Base-by-base conservation (phyloP, 1,284 basidiomycete genomes). In the Golubevia pallescens region DNA sequence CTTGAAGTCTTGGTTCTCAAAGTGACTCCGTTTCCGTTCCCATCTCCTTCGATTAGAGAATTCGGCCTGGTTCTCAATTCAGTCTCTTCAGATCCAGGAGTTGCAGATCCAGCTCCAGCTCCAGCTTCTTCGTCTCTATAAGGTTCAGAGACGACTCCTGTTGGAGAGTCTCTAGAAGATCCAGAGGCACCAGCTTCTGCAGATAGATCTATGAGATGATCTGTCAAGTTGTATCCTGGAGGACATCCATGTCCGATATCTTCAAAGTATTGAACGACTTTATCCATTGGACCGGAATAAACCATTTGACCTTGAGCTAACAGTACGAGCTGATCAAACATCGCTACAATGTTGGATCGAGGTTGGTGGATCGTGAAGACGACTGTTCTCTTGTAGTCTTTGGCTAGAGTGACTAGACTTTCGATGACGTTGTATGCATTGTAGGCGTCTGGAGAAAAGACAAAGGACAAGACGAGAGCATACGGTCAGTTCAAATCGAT, bases 281-380 rank as follows among this genome's bases (percentile, higher is more conserved):
- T 89, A 8, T 87, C 81, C 62, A 92, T 89, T 63, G 91, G 90
- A 34, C 95, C 93, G 1, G 92, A 92, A 87, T 94, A 94, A 16
- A 97, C 90, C 13, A 92, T 87, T 79, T 91, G 92, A 2, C 95
- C 95, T 63, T 90, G 90, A 0, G 93, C 93, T 10, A 99, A 89
- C 2, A 99, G 87, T 1, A 98, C 86, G 32, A 98, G 88, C 73
- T 95, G 92, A 83, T 99, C 96, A 77, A 99, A 97, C 14, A 99
- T 87, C 0, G 93, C 91, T 8, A 98, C 95, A 72, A 99, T 98
- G 86, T 97, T 97, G 85, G 93, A 94, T 65, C 95, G 91, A n/a
- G 96, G 96, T 86, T 98, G 96, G 83, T 99, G 96, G 69, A 99
- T 97, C 0, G 96, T 97, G 87, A 97, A 97, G 70, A 98, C 89